Base-by-base conservation (phyloP, 768 basidiomycete genomes). In the Erythrobasidium yunnanense region DNA sequence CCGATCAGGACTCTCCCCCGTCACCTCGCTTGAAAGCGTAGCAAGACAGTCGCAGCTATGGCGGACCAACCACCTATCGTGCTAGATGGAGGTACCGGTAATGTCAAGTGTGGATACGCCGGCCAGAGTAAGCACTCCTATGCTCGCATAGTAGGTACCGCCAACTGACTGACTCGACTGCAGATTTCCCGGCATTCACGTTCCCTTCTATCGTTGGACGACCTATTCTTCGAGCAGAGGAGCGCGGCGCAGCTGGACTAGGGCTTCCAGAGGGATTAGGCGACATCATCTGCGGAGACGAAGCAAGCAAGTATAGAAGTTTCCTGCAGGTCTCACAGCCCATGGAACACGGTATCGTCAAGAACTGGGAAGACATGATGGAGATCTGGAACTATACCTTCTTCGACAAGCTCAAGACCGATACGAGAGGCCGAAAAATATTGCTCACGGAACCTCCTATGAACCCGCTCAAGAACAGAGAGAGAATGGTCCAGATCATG, bases 341-440 rank as follows among this genome's bases (percentile, higher is more conserved):
- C 1, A 90, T 99, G 88, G 95, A 99, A 76, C 95, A 99, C 76
- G 95, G 95, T 45, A 96, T 99, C 78, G 86, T 99, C 51, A 86
- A 87, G 72, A 96, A 97, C 78, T 99, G 95, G 95, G 89, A 91
- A 75, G 95, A 99, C 77, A 99, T 97, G 95, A 86, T 86, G 74
- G 83, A 90, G 73, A 81, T 97, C 18, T 99, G 95, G 95, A 85
- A 99, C 76, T 97, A 96, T 77, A 99, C 95, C 0, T 99, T 99
- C 75, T 80, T 88, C 71, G 90, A 95, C 80, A 97, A 97, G 79
- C 83, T 99, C 71, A 82, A 84, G 74, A 81, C 96, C 69, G 86
- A 96, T 73, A 85, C 92, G 46, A 79, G 80, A 25, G 95, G 90
- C 0, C 81, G 83, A 68, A 99, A 96, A 78, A 82, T 99, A 38